Percentiles rank a stretch among this genome's conserved stretches.
These are phyloP conservation scores for Didymosphaeria variabile DNA, from an alignment of 2,329 filamentous ascomycete genomes.

Conservation along the genomic window DNA sequence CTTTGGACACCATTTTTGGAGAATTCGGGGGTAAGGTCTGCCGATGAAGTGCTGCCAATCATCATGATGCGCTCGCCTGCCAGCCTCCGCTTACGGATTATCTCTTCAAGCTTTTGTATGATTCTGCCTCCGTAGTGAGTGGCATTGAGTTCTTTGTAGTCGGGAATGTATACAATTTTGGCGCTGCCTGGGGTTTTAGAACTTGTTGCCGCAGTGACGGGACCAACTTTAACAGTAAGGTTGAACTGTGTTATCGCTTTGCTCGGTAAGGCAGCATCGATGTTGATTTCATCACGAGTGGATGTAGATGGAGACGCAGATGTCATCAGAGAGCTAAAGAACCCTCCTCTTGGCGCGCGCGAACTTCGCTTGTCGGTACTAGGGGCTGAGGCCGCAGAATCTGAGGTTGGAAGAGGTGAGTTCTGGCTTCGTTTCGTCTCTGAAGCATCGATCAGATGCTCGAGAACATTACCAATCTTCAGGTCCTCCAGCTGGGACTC, in stretches of 20 bases:
- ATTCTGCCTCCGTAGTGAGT: slow-evolving; percentile 75
- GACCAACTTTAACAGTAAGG: slow-evolving; percentile 31
- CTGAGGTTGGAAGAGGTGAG: slow-evolving; percentile 17
- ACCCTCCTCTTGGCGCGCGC: slow-evolving; percentile 27
- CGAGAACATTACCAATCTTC: slow-evolving; percentile 45
- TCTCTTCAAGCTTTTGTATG: slow-evolving; percentile 72
- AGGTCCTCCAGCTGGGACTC: slow-evolving; percentile 49
- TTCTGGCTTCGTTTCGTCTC: slow-evolving; percentile 39
- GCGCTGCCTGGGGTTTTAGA: slow-evolving; percentile 48
- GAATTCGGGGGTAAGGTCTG: slow-evolving; percentile 56
- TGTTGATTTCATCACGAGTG: slow-evolving; percentile 31
- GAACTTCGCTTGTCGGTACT: slow-evolving; percentile 5
- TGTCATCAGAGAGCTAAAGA: slow-evolving; percentile 43
- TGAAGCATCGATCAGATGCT: slow-evolving; percentile 43
- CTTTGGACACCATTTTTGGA: slow-evolving; percentile 56
- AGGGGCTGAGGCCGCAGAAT: slow-evolving; percentile 7
- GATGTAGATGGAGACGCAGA: slow-evolving; percentile 24
- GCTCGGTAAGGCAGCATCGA: slow-evolving; percentile 34
- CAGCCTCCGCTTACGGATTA: slow-evolving; percentile 76
- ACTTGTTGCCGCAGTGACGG: slow-evolving; percentile 20
- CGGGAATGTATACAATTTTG: slow-evolving; percentile 80
- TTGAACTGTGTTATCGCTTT: slow-evolving; percentile 24
- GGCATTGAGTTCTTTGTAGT: slow-evolving; percentile 79
- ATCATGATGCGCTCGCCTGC: slow-evolving; percentile 77
- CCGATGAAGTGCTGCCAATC: slow-evolving; percentile 76